phyloP scores from a whole-genome alignment of 805 yeast species.

The Sungouiozyma intestinalis region DNA sequence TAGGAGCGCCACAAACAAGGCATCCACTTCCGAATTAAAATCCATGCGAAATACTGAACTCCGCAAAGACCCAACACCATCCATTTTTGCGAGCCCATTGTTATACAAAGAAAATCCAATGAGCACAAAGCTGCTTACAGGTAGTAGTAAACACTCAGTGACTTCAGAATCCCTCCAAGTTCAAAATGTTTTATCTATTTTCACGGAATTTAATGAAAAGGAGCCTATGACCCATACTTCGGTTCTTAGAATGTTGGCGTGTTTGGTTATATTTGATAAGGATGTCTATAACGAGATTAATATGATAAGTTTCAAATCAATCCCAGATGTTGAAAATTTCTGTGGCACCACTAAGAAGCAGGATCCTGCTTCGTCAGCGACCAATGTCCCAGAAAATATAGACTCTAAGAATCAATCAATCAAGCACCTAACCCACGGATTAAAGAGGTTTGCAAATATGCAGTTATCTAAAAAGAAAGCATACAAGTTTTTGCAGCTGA shows the following conservation, averaged over 20 bases:
- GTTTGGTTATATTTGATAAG: slow-evolving; percentile 19
- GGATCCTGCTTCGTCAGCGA: not conserved
- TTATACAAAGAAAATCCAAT: not conserved
- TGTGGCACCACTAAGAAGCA: not conserved
- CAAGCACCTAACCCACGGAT: slow-evolving; percentile 16
- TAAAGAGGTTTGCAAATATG: slow-evolving; percentile 18
- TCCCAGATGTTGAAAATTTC: not conserved
- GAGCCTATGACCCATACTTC: slow-evolving; percentile 23
- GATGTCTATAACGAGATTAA: slow-evolving; percentile 19
- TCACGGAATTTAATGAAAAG: slow-evolving; percentile 16
- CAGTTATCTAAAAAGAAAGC: slow-evolving; percentile 13
- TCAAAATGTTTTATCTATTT: slow-evolving; percentile 18
- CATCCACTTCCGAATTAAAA: not conserved
- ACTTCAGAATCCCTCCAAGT: slow-evolving; percentile 5
- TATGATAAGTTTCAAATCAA: slow-evolving; percentile 11
- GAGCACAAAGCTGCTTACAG: not conserved
- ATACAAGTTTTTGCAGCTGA: slow-evolving; percentile 14
- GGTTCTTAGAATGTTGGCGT: slow-evolving; percentile 18
- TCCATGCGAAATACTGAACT: not conserved
- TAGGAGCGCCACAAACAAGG: not conserved
- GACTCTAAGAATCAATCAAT: slow-evolving; percentile 3
- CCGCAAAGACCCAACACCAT: not conserved
- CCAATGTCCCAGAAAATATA: not conserved
- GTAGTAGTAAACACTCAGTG: not conserved
- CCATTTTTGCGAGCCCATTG: not conserved